Evolutionary conservation across 164 flowering plant genomes (phyloP), one percentile per base, ranked within the genome.

Genomic region (Hamamelis virginiana): DNA sequence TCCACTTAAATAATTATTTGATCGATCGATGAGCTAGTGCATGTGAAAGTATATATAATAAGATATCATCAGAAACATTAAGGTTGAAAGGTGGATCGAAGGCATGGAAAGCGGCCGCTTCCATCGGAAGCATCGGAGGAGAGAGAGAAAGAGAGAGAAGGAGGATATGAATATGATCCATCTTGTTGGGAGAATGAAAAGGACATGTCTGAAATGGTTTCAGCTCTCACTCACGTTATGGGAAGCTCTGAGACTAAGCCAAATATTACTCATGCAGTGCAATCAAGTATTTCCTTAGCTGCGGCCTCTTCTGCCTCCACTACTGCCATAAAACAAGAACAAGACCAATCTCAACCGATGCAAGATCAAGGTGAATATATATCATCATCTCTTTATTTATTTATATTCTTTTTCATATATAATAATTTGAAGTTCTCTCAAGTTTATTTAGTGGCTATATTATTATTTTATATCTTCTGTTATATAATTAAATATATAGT

Each of bases 91-190:
- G 89, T 86, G 88, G 90, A 88, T 88, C 87, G 83, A 45, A 78
- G 86, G 79, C 78, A 88, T 86, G 90, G 92, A 59, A 88, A 88
- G 74, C 74, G 85, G 72, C 80, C 86, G 46, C 81, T 84, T 72
- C 85, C 86, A 64, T 47, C 74, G 55, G 85, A 84, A 62, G 68
- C 83, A 69, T 71, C 85, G 66, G 78, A 74, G 80, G 78, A 77
- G 76, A 71, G 77, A 72, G 79, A 77, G 74, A 58, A 72, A 47
- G 75, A 77, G 5, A n/a, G n/a, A n/a, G n/a, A n/a, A n/a, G n/a
- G n/a, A n/a, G n/a, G n/a, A n/a, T n/a, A n/a, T n/a, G n/a, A n/a
- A n/a, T n/a, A n/a, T n/a, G 38, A 61, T 0, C 23, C 18, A 14
- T 47, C 67, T 38, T 12, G 66, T 45, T 68, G 70, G 66, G 18